Conservation (phyloP, 2,329 filamentous ascomycete genomes). For the Aureobasidium sp. region DNA sequence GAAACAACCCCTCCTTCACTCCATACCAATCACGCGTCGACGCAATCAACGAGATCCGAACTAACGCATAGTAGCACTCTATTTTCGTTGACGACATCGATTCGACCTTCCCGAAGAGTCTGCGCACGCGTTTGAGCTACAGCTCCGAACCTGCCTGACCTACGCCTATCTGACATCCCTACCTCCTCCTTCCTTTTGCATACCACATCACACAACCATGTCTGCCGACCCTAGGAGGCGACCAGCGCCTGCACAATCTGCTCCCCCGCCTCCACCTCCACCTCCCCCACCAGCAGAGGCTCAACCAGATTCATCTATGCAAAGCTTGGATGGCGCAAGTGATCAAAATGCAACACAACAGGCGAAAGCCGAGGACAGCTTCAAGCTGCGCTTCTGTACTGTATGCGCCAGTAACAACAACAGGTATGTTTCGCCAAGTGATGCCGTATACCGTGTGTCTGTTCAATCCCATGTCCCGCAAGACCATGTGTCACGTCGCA, state of each 20-base stretch:
- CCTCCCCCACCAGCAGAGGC: slow-evolving; percentile 42
- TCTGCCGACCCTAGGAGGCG: slow-evolving; percentile 42
- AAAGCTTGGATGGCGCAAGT: slow-evolving; percentile 31
- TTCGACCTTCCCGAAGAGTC: neutral
- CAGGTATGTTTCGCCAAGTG: slow-evolving; percentile 50
- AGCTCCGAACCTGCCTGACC: neutral
- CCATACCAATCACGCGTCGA: slow-evolving; percentile 5
- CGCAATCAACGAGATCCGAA: neutral
- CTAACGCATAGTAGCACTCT: slow-evolving; percentile 7
- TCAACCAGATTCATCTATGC: slow-evolving; percentile 23
- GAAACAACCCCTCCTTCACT: slow-evolving; percentile 6
- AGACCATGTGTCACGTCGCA: neutral
- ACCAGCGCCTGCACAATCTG: slow-evolving; percentile 27
- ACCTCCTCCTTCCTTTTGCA: neutral
- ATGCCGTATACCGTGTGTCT: neutral
- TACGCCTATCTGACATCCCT: neutral
- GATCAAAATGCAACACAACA: slow-evolving; percentile 22
- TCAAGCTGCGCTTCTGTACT: slow-evolving; percentile 93
- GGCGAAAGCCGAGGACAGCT: slow-evolving; percentile 47
- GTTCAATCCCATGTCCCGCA: neutral
- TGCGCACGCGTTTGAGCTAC: neutral
- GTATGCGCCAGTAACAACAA: slow-evolving; percentile 99
- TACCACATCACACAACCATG: slow-evolving; percentile 24
- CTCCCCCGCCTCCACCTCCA: slow-evolving; percentile 40
- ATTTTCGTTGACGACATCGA: neutral